These are phyloP conservation scores for Rhynchospora pubera DNA, from an alignment of 176 grass and related monocot genomes.

Conservation along the genomic window DNA sequence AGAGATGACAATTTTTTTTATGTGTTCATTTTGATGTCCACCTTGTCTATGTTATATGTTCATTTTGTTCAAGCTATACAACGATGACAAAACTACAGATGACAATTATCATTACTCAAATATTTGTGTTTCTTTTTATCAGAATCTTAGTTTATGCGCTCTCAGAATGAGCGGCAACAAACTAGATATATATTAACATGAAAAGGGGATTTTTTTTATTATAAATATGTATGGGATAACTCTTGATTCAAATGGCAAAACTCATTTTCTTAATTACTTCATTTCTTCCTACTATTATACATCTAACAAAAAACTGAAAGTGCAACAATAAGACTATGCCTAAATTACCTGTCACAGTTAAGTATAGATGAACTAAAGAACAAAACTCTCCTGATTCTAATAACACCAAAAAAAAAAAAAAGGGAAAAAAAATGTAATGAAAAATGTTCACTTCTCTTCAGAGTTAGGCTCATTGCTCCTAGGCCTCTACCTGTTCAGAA, in stretches of 20 bases:
- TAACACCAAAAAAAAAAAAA: slow-evolving; percentile 1
- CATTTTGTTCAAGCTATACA: too few species aligned
- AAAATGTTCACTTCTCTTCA: slow-evolving; percentile 8
- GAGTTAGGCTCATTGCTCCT: neutral
- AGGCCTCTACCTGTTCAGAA: neutral
- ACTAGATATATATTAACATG: too few species aligned
- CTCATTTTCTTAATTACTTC: neutral
- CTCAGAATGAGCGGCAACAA: neutral
- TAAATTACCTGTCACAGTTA: slow-evolving; percentile 4
- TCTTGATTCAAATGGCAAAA: neutral
- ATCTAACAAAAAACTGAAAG: slow-evolving; percentile 16
- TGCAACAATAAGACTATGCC: neutral
- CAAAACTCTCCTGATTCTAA: neutral
- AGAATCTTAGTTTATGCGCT: too few species aligned
- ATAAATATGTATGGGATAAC: neutral
- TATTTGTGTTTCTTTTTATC: too few species aligned
- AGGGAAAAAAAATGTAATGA: neutral
- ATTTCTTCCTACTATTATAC: slow-evolving; percentile 21
- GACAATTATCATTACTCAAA: too few species aligned
- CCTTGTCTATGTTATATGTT: too few species aligned
- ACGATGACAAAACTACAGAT: too few species aligned
- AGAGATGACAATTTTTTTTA: too few species aligned
- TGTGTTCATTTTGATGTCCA: too few species aligned
- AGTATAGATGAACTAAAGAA: slow-evolving; percentile 1
- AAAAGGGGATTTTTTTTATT: neutral